phyloP scores from a whole-genome alignment of 2,329 filamentous ascomycete genomes.

The Monosporascus sp. region DNA sequence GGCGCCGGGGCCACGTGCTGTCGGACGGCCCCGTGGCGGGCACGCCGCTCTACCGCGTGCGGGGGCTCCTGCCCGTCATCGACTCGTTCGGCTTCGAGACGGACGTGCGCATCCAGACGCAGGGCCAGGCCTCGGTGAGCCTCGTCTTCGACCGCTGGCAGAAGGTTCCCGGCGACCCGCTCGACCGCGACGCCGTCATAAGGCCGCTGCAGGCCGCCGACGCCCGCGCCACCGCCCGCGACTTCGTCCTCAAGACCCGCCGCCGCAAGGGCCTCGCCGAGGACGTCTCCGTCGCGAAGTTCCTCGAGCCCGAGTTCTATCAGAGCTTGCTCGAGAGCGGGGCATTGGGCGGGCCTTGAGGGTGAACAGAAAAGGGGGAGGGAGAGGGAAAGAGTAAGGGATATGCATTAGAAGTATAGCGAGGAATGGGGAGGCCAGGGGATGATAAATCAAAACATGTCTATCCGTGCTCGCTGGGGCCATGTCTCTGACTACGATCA shows the following conservation, averaged over 20 bases:
- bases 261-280: constrained; percentile 90
- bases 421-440: too few relatives aligned
- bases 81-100: constrained; percentile 98
- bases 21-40: constrained; percentile 92
- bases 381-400: not conserved
- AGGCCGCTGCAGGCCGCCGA: constrained; percentile 81
- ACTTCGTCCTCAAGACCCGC: constrained; percentile 95
- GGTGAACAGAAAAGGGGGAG: not conserved
- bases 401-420: not conserved
- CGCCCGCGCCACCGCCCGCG: constrained; percentile 83
- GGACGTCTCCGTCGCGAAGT: constrained; percentile 93
- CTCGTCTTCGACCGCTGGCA: constrained; percentile 95
- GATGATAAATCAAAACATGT: too few relatives aligned
- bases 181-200: constrained; percentile 80
- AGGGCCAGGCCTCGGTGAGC: constrained; percentile 84
- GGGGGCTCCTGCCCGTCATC: constrained; percentile 88
- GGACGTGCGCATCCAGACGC: constrained; percentile 90
- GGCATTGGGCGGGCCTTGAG: constrained; percentile 55
- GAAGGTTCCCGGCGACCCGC: constrained; percentile 90
- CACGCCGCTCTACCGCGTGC: constrained; percentile 87
- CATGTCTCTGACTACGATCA: too few relatives aligned
- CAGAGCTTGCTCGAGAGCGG: constrained; percentile 83
- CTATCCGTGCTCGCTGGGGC: too few relatives aligned
- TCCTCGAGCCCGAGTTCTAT: constrained; percentile 92
- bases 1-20: constrained; percentile 85